phyloP scores from a whole-genome alignment of 2,329 filamentous ascomycete species.

The Gaeumannomyces sp. region DNA sequence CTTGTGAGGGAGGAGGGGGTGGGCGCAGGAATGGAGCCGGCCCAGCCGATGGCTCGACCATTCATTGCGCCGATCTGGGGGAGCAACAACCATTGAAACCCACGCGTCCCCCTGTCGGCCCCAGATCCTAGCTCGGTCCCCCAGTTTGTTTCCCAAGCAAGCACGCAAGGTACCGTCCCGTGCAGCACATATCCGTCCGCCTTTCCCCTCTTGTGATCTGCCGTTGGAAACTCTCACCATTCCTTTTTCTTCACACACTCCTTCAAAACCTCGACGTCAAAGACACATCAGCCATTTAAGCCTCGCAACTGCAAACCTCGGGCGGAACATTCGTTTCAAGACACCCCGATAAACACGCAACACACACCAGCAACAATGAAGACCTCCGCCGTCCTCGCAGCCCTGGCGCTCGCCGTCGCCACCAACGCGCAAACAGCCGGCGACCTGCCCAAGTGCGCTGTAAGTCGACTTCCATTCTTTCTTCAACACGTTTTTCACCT shows the following conservation, averaged over 20 bases:
- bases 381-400: constrained; percentile 33
- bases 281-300: neutral
- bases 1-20: neutral
- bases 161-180: too few relatives aligned
- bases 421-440: constrained; percentile 40
- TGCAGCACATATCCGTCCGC: neutral
- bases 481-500: neutral
- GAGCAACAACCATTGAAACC: neutral
- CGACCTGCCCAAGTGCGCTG: constrained; percentile 47
- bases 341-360: neutral
- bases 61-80: neutral
- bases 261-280: neutral
- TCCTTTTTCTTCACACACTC: neutral
- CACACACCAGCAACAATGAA: constrained; percentile 35
- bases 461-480: constrained; percentile 32
- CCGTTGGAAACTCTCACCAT: too few relatives aligned
- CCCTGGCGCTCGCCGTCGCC: constrained; percentile 47
- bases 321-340: neutral
- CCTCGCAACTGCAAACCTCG: neutral
- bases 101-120: too few relatives aligned
- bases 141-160: too few relatives aligned
- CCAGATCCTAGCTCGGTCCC: too few relatives aligned
- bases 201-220: neutral
- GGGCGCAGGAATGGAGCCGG: neutral
- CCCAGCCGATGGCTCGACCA: neutral